Conservation (phyloP, 345 rosid genomes). For the Populus simonii region DNA sequence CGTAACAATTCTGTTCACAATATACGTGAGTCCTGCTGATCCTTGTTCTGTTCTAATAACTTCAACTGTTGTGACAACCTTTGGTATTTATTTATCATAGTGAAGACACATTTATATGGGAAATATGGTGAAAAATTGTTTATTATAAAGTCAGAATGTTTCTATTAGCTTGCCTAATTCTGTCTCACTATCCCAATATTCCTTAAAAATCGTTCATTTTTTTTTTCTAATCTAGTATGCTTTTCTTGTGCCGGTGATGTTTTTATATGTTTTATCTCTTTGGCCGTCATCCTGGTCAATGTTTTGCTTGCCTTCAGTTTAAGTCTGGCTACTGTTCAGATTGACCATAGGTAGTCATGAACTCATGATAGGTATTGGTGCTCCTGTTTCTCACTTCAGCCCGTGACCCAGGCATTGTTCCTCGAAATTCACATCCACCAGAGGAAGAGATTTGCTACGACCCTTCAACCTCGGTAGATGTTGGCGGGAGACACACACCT, state of each 20-base stretch:
- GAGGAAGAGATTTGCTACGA: constrained; percentile 40
- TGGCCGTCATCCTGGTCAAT: background rate
- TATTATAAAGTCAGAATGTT: background rate
- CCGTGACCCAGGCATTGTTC: constrained; percentile 51
- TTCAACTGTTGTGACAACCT: background rate
- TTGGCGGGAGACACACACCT: constrained; percentile 38
- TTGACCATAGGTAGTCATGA: constrained; percentile 11
- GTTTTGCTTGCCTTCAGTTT: background rate
- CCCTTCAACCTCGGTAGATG: constrained; percentile 30
- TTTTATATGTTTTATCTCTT: background rate
- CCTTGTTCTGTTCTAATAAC: background rate
- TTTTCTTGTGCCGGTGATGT: background rate
- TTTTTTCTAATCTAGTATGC: background rate
- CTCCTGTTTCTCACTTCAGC: constrained; percentile 49
- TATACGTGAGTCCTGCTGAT: constrained; percentile 42
- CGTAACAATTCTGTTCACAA: constrained; percentile 39
- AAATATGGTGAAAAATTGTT: background rate
- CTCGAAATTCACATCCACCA: constrained; percentile 47
- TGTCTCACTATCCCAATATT: background rate
- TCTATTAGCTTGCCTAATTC: background rate
- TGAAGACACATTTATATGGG: background rate
- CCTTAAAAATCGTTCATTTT: background rate
- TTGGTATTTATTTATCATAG: background rate
- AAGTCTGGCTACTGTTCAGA: background rate
- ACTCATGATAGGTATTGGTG: constrained; percentile 38